These are phyloP conservation scores for Leccinum griseonigrum DNA, from an alignment of 1,284 basidiomycete species.

Conservation along the genomic window DNA sequence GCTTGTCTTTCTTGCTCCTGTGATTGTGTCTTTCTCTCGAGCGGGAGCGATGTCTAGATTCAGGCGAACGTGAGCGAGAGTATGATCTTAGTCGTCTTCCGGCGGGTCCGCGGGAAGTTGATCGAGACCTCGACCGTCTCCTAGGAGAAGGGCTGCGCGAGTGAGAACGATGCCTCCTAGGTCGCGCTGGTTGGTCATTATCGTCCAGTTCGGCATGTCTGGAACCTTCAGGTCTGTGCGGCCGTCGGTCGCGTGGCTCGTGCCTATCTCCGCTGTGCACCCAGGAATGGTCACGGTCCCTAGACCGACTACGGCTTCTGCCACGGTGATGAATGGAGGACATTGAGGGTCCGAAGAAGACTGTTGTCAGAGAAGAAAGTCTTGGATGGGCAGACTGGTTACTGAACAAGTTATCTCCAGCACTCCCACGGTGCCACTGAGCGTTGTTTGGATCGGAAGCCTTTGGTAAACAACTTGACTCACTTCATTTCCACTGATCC, in stretches of 20 bases:
- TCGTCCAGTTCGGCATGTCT: slow-evolving; percentile 9
- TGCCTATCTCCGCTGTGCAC: slow-evolving; percentile 15
- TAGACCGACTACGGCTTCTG: slow-evolving; percentile 16
- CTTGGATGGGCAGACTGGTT: slow-evolving; percentile 3
- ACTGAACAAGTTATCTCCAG: slow-evolving; percentile 3
- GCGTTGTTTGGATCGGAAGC: slow-evolving; percentile 31
- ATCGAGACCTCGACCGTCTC: slow-evolving; percentile 27
- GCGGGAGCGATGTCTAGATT: slow-evolving; percentile 23
- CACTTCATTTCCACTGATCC: slow-evolving; percentile 14
- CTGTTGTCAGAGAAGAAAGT: not conserved
- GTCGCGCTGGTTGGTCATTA: slow-evolving; percentile 6
- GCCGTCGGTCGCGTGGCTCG: slow-evolving; percentile 18
- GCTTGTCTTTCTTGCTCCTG: slow-evolving; percentile 31
- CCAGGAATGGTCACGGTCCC: slow-evolving; percentile 11
- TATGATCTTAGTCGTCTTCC: slow-evolving; percentile 15
- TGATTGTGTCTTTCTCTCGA: slow-evolving; percentile 27
- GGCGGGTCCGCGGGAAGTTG: slow-evolving; percentile 21
- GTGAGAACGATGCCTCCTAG: slow-evolving; percentile 13
- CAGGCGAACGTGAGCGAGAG: slow-evolving; percentile 28
- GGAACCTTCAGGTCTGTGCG: slow-evolving; percentile 16
- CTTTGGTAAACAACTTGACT: slow-evolving; percentile 28
- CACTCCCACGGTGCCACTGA: not conserved
- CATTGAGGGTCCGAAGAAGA: slow-evolving; percentile 9
- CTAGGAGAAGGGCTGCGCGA: slow-evolving; percentile 25
- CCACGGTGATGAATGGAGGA: slow-evolving; percentile 22